phyloP scores from a whole-genome alignment of 2,329 filamentous ascomycete species.

The Clarireedia hainanense region DNA sequence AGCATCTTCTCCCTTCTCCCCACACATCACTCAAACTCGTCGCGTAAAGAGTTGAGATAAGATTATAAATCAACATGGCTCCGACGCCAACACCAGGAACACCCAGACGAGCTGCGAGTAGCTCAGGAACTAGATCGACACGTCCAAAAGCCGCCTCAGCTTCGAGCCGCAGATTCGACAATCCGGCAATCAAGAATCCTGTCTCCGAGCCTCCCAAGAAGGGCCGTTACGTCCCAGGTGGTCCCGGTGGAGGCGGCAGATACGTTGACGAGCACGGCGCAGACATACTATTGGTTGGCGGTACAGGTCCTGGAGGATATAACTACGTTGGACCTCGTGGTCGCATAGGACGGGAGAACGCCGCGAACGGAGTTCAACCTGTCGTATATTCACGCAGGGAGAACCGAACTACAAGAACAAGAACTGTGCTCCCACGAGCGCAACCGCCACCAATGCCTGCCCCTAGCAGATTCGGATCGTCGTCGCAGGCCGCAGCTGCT shows the following conservation, averaged over 20 bases:
- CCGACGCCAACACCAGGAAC: constrained; percentile 7
- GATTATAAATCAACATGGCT: constrained; percentile 5
- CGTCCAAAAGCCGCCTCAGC: constrained; percentile 22
- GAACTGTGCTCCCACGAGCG: constrained; percentile 43
- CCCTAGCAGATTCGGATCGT: constrained; percentile 21
- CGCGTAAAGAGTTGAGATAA: not conserved
- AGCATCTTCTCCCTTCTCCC: constrained; percentile 4
- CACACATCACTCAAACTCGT: constrained; percentile 1
- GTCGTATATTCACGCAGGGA: constrained; percentile 40
- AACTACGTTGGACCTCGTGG: constrained; percentile 45
- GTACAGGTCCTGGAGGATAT: constrained; percentile 40
- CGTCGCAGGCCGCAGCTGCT: constrained; percentile 69
- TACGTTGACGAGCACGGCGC: constrained; percentile 68
- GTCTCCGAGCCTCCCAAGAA: constrained; percentile 48
- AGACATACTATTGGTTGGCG: constrained; percentile 45
- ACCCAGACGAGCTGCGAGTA: constrained; percentile 7
- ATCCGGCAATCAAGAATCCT: constrained; percentile 16
- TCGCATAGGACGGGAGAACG: constrained; percentile 43
- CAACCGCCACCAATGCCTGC: constrained; percentile 37
- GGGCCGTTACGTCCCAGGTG: constrained; percentile 74
- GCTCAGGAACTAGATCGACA: constrained; percentile 9
- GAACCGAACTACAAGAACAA: constrained; percentile 49
- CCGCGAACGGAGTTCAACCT: constrained; percentile 37
- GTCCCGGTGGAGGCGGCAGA: constrained; percentile 76
- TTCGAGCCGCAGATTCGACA: constrained; percentile 16